phyloP scores from a whole-genome alignment of 2,329 filamentous ascomycete species.

The Fusarium protoensiforme region DNA sequence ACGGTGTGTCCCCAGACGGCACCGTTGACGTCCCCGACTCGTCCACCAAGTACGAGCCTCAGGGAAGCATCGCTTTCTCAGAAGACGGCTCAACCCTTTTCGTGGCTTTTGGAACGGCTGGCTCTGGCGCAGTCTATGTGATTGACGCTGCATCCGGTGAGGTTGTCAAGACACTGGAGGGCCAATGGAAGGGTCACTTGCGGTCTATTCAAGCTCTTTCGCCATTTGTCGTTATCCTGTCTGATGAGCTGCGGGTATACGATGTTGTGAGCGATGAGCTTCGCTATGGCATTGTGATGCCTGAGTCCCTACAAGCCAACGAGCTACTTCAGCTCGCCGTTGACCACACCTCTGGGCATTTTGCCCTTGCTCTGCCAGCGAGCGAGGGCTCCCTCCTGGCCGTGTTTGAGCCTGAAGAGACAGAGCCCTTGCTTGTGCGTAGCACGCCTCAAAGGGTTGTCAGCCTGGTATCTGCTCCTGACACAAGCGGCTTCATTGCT shows the following conservation, averaged over 20 bases:
- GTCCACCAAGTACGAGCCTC: slow-evolving; percentile 49
- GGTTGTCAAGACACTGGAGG: slow-evolving; percentile 74
- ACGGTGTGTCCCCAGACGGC: slow-evolving; percentile 58
- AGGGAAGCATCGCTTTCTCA: slow-evolving; percentile 80
- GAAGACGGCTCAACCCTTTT: slow-evolving; percentile 88
- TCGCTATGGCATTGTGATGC: slow-evolving; percentile 72
- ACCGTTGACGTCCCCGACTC: slow-evolving; percentile 43
- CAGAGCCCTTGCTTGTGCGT: slow-evolving; percentile 68
- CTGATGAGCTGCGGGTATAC: slow-evolving; percentile 80
- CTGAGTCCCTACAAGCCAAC: slow-evolving; percentile 51
- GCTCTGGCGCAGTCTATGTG: slow-evolving; percentile 75
- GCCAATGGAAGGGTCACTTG: slow-evolving; percentile 73
- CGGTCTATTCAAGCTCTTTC: slow-evolving; percentile 78
- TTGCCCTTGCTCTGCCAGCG: slow-evolving; percentile 69
- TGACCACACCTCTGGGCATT: slow-evolving; percentile 72
- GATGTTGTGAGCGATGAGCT: slow-evolving; percentile 85
- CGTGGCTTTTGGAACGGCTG: slow-evolving; percentile 66
- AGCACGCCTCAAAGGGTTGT: slow-evolving; percentile 69
- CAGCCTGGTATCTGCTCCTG: slow-evolving; percentile 72
- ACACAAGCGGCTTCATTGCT: slow-evolving; percentile 77
- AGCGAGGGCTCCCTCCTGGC: slow-evolving; percentile 65
- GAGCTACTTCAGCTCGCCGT: slow-evolving; percentile 76
- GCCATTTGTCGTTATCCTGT: slow-evolving; percentile 79
- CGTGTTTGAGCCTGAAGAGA: slow-evolving; percentile 73
- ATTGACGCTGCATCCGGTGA: slow-evolving; percentile 78